Conservation (phyloP, 2,329 filamentous ascomycete species). For the Chaetomiaceae sp. region DNA sequence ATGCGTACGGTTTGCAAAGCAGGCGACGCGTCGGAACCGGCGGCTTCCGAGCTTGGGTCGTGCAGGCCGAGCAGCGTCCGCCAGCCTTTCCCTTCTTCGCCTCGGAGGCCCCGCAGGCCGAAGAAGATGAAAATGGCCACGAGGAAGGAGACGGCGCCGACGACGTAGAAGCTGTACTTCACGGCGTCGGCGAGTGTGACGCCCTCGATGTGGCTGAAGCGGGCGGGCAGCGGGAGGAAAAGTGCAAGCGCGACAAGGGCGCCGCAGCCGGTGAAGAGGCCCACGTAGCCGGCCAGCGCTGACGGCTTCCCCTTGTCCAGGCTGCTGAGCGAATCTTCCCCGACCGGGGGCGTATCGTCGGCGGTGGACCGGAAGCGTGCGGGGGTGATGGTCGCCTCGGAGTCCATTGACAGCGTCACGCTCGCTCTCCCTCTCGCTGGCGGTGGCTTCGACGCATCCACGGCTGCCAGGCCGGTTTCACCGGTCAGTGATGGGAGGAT, state of each 20-base stretch:
- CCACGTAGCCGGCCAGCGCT: constrained; percentile 78
- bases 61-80: constrained; percentile 45
- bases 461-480: constrained; percentile 32
- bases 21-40: constrained; percentile 7
- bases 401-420: constrained; percentile 62
- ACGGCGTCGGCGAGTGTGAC: constrained; percentile 69
- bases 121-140: constrained; percentile 72
- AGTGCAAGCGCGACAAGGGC: constrained; percentile 75
- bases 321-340: constrained; percentile 12
- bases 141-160: constrained; percentile 63
- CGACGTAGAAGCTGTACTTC: constrained; percentile 80
- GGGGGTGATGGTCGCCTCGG: constrained; percentile 69
- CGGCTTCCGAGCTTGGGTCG: constrained; percentile 22
- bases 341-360: not conserved
- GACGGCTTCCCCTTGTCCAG: constrained; percentile 41
- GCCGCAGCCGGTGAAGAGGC: constrained; percentile 86
- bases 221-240: constrained; percentile 82
- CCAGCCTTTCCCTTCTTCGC: constrained; percentile 75
- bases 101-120: constrained; percentile 62
- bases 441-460: constrained; percentile 30
- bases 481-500: constrained; percentile 70
- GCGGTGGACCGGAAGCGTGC: constrained; percentile 40
- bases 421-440: constrained; percentile 46
- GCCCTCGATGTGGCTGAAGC: constrained; percentile 65
- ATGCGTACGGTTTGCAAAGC: constrained; percentile 15